Evolutionary conservation across 371 early-diverging fungal genomes (phyloP).

Genomic region (Syncephalis plumigaleata): DNA sequence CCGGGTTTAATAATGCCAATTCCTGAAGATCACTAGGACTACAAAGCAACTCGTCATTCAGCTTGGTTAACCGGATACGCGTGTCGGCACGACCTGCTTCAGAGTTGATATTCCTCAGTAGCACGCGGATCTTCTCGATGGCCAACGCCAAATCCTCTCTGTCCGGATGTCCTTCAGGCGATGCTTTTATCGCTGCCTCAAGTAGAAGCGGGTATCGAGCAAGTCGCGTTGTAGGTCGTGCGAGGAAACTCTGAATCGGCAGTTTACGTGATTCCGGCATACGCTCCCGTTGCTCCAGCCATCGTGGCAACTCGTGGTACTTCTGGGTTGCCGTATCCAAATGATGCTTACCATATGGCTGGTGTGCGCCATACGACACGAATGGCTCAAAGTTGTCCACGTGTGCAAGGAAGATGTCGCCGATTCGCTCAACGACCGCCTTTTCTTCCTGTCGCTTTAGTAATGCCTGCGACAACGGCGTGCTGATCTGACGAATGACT

Average conservation of each 20-base stretch:
- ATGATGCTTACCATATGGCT: conserved; percentile 61
- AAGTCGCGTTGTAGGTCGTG: conserved; percentile 71
- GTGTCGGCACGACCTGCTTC: conserved; percentile 79
- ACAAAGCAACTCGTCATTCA: conserved; percentile 27
- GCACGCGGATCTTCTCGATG: conserved; percentile 37
- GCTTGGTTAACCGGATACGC: conserved; percentile 37
- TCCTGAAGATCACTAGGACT: conserved; percentile 39
- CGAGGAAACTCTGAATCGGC: conserved; percentile 62
- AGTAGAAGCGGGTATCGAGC: conserved; percentile 80
- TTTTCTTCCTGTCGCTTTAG: conserved; percentile 47
- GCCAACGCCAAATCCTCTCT: conserved; percentile 34
- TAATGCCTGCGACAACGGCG: conserved; percentile 39
- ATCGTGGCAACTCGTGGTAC: conserved; percentile 35
- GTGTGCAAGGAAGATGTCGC: conserved; percentile 65
- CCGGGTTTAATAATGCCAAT: conserved; percentile 44
- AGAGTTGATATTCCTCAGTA: conserved; percentile 55
- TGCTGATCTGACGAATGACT: conserved; percentile 51
- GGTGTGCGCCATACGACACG: conserved; percentile 77
- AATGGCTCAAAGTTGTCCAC: conserved; percentile 60
- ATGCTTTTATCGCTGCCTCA: conserved; percentile 66
- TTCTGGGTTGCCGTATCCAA: conserved; percentile 58
- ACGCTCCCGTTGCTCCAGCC: conserved; percentile 39
- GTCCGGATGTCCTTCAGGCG: conserved; percentile 69
- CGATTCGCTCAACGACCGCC: conserved; percentile 56
- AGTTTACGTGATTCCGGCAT: conserved; percentile 65